Percentiles rank a stretch among this genome's conserved stretches.
Conservation (phyloP, 2,329 filamentous ascomycete genomes). For the Pyrenophora graminea region DNA sequence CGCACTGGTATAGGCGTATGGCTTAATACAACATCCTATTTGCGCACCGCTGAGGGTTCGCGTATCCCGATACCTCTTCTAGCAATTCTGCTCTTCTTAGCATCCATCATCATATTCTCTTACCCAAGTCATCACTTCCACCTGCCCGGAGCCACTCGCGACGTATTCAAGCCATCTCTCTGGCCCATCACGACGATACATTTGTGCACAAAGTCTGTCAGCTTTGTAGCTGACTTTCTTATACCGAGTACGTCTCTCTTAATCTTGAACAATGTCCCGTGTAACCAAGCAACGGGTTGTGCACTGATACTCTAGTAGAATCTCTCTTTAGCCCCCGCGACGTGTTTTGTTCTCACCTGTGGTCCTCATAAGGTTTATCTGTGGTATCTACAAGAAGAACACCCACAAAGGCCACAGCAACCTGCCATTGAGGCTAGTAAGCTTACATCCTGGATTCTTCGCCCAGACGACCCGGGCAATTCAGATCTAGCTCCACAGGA, state of each 20-base stretch:
- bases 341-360: slow-evolving; percentile 14
- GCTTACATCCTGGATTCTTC: slow-evolving; percentile 10
- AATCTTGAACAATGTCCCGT: not conserved
- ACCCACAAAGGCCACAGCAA: not conserved
- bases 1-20: slow-evolving; percentile 1
- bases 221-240: not conserved
- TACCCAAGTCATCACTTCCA: not conserved
- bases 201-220: not conserved
- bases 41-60: slow-evolving; percentile 1
- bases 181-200: not conserved
- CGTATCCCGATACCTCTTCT: not conserved
- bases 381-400: slow-evolving; percentile 6
- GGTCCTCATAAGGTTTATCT: slow-evolving; percentile 13
- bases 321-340: slow-evolving; percentile 12
- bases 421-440: slow-evolving; percentile 8
- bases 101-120: not conserved
- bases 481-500: slow-evolving; percentile 9
- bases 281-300: not conserved
- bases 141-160: not conserved
- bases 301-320: not conserved
- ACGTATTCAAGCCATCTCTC: not conserved
- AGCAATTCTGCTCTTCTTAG: not conserved
- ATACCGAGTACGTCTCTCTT: not conserved
- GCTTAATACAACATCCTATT: slow-evolving; percentile 12
- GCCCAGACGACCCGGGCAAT: slow-evolving; percentile 3